phyloP scores from a whole-genome alignment of 2,329 filamentous ascomycete species.

The Cladosporium sp. region DNA sequence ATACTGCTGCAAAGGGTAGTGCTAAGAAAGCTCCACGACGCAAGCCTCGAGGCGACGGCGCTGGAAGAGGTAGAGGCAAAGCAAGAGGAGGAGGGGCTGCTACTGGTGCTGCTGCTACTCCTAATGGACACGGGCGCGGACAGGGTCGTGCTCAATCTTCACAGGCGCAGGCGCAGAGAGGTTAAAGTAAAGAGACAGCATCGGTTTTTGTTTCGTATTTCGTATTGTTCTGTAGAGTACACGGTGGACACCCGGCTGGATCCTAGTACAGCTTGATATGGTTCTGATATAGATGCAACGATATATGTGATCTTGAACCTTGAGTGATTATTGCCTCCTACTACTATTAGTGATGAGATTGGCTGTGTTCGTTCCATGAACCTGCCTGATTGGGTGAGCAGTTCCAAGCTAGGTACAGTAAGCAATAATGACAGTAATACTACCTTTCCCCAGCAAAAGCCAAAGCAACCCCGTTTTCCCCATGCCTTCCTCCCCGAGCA shows the following conservation, averaged over 20 bases:
- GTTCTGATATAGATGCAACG: neutral
- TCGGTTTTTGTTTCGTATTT: neutral
- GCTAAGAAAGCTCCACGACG: constrained; percentile 14
- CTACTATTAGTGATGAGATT: too few species aligned
- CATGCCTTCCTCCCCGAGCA: neutral
- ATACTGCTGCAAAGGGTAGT: constrained; percentile 12
- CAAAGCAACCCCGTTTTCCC: neutral
- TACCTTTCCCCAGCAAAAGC: neutral
- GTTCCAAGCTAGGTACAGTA: neutral
- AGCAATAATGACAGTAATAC: neutral
- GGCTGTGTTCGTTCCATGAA: too few species aligned
- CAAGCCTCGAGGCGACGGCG: constrained; percentile 23
- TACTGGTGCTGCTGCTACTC: neutral
- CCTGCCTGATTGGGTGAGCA: too few species aligned
- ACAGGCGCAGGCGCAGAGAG: constrained; percentile 11
- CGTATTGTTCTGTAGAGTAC: neutral
- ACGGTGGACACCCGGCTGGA: neutral
- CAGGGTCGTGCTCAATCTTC: neutral
- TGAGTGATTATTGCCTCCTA: neutral
- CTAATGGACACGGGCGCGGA: neutral
- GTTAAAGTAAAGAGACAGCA: neutral
- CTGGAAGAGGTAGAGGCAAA: neutral
- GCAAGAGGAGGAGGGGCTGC: neutral
- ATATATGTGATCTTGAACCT: neutral
- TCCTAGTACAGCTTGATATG: constrained; percentile 4